A percentile compares a stretch with the other conserved stretches of the same genome.
Conservation (phyloP, 23 red algal species). For the Gracilariopsis chorda region DNA sequence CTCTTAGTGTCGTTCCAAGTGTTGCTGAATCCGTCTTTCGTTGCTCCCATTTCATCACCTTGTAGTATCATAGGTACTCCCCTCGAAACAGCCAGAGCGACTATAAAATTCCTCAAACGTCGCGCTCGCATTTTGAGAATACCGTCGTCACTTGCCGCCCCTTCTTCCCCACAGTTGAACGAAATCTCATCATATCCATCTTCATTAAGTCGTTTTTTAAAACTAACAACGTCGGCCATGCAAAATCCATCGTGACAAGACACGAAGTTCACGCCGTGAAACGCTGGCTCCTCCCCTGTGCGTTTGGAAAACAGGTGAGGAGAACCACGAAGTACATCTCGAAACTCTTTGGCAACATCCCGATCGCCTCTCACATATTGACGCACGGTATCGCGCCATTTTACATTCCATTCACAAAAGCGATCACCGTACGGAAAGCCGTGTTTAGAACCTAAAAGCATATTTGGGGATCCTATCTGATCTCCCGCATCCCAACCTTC, state of each 20-base stretch:
- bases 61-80: constrained; percentile 74
- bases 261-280: constrained; percentile 79
- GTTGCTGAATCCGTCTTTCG: constrained; percentile 79
- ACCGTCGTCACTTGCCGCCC: background rate
- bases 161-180: constrained; percentile 75
- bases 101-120: constrained; percentile 66
- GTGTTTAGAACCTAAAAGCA: constrained; percentile 31
- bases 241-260: constrained; percentile 85
- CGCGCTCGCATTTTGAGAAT: background rate
- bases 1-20: constrained; percentile 38
- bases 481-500: constrained; percentile 88
- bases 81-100: constrained; percentile 56
- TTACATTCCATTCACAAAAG: constrained; percentile 78
- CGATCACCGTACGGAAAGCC: constrained; percentile 54
- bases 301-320: constrained; percentile 51
- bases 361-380: constrained; percentile 50
- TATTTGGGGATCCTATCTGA: constrained; percentile 66
- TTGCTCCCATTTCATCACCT: constrained; percentile 68
- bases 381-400: constrained; percentile 58
- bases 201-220: constrained; percentile 35
- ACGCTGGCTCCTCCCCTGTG: constrained; percentile 10
- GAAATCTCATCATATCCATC: constrained; percentile 74
- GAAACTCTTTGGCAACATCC: constrained; percentile 40
- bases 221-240: constrained; percentile 73
- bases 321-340: constrained; percentile 53